Evolutionary conservation across 495 filamentous ascomycete species (phyloP).

Genomic region (Hypoxylon lienhwacheense): DNA sequence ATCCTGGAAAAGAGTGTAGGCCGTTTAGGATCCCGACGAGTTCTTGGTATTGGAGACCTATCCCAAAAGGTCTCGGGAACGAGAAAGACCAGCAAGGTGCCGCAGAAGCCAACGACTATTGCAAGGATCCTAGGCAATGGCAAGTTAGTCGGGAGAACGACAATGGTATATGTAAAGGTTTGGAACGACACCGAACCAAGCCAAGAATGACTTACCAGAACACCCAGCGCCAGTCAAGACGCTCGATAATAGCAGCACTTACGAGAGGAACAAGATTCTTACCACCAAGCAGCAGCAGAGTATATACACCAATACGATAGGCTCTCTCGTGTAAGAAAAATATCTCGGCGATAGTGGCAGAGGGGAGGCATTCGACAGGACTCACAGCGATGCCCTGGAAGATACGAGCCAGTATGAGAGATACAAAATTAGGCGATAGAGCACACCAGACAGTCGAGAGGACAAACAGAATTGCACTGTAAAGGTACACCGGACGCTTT

Average conservation of each 20-base stretch:
- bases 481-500: conserved; percentile 89
- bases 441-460: conserved; percentile 86
- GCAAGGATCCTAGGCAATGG: conserved; percentile 68
- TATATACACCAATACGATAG: conserved; percentile 95
- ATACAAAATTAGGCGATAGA: conserved; percentile 73
- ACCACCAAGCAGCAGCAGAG: conserved; percentile 81
- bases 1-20: conserved; percentile 46
- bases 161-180: not conserved
- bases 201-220: conserved; percentile 66
- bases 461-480: conserved; percentile 74
- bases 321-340: conserved; percentile 95
- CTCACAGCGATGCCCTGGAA: conserved; percentile 86
- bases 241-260: conserved; percentile 81
- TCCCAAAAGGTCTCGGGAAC: conserved; percentile 98
- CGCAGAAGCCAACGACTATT: conserved; percentile 76
- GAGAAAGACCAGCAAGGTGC: conserved; percentile 79
- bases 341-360: conserved; percentile 93
- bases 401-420: conserved; percentile 79
- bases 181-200: not conserved
- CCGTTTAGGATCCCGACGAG: conserved; percentile 39
- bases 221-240: conserved; percentile 85
- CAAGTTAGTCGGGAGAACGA: conserved; percentile 27
- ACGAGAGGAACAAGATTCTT: conserved; percentile 91
- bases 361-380: conserved; percentile 92
- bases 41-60: conserved; percentile 67